phyloP scores from a whole-genome alignment of 2,329 filamentous ascomycete species.

The Epicoccum sorghinum region DNA sequence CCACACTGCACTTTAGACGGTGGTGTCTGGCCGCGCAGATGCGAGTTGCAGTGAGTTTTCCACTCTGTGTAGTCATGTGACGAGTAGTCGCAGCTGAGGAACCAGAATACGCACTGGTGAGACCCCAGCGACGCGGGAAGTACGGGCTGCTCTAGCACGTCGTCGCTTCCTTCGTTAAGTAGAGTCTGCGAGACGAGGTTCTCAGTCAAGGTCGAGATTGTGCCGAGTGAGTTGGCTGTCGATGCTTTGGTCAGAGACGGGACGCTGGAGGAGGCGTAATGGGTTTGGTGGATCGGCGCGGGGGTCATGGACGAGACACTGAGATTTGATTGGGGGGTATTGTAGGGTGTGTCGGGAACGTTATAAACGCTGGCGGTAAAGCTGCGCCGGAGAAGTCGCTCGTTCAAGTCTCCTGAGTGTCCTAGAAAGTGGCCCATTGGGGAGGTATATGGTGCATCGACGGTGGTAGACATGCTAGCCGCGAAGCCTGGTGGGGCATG shows the following conservation, averaged over 20 bases:
- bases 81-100: slow-evolving; percentile 37
- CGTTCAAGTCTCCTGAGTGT: neutral
- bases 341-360: neutral
- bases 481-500: slow-evolving; percentile 4
- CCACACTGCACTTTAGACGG: slow-evolving; percentile 39
- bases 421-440: neutral
- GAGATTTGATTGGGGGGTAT: slow-evolving; percentile 1
- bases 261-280: slow-evolving; percentile 28
- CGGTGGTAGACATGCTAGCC: neutral
- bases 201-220: slow-evolving; percentile 6
- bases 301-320: slow-evolving; percentile 42
- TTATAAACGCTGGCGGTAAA: neutral
- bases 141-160: slow-evolving; percentile 19
- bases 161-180: slow-evolving; percentile 21
- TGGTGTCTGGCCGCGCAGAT: slow-evolving; percentile 43
- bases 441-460: neutral
- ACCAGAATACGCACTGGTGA: slow-evolving; percentile 40
- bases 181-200: slow-evolving; percentile 36
- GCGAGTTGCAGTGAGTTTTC: slow-evolving; percentile 39
- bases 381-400: neutral
- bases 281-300: slow-evolving; percentile 33
- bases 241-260: slow-evolving; percentile 33
- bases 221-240: slow-evolving; percentile 30
- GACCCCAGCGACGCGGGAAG: slow-evolving; percentile 18
- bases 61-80: slow-evolving; percentile 32